These are phyloP conservation scores for Pythium grandisporangium DNA, from an alignment of 352 stramenopile genomes.

Conservation along the genomic window DNA sequence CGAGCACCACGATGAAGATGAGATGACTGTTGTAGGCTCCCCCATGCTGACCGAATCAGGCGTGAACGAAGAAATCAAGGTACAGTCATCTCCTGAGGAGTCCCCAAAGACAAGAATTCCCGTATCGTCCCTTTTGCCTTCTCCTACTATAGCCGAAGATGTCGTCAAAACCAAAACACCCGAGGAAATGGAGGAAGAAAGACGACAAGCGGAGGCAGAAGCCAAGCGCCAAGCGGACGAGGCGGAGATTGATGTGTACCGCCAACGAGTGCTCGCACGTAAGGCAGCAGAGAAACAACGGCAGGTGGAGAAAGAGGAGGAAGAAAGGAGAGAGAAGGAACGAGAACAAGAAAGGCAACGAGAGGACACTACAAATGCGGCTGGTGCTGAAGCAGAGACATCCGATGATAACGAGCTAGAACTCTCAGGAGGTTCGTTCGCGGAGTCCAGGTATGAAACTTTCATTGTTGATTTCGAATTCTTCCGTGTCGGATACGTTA, in stretches of 20 bases:
- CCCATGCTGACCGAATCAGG: too few relatives aligned
- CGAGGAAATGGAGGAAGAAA: slow-evolving; percentile 27
- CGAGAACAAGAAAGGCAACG: slow-evolving; percentile 7
- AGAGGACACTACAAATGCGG: neutral
- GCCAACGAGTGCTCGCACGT: slow-evolving; percentile 48
- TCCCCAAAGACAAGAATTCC: too few relatives aligned
- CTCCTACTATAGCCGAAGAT: too few relatives aligned
- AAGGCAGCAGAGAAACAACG: slow-evolving; percentile 57
- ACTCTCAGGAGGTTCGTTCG: slow-evolving; percentile 48
- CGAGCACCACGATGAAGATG: too few relatives aligned
- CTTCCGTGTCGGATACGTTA: neutral
- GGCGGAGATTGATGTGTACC: slow-evolving; percentile 44
- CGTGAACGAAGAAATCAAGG: too few relatives aligned
- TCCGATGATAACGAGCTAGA: slow-evolving; percentile 43
- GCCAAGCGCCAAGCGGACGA: slow-evolving; percentile 56
- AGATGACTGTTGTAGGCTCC: too few relatives aligned
- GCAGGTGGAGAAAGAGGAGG: slow-evolving; percentile 33
- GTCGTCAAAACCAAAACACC: slow-evolving; percentile 5
- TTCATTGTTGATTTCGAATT: neutral
- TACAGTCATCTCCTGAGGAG: too few relatives aligned
- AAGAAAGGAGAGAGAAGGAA: slow-evolving; percentile 19
- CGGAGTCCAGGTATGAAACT: slow-evolving; percentile 45
- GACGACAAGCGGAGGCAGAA: slow-evolving; percentile 21
- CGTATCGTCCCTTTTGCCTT: too few relatives aligned
- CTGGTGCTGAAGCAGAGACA: neutral